Evolutionary conservation across 352 stramenopile species (phyloP).

Genomic region (Aphanomyces stellatus): DNA sequence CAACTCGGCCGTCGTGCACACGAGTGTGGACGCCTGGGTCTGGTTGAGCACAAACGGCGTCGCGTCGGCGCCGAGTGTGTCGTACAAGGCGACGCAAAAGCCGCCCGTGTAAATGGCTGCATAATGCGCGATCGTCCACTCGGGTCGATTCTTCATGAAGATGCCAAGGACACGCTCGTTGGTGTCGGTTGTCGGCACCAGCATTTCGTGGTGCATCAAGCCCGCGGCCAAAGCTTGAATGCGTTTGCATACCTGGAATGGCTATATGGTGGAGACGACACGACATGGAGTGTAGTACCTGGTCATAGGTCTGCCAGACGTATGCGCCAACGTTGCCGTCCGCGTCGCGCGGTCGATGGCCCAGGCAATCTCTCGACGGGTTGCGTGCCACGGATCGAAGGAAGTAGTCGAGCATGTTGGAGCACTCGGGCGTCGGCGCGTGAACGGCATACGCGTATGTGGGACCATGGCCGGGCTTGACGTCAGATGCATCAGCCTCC

Average conservation of each 20-base stretch:
- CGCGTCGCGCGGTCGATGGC: conserved; percentile 17
- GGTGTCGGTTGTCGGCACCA: conserved; percentile 27
- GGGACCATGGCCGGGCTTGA: not conserved
- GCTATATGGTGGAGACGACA: too few species aligned
- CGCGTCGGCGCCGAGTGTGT: conserved; percentile 61
- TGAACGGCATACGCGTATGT: not conserved
- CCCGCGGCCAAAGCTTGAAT: conserved; percentile 32
- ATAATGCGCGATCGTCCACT: conserved; percentile 77
- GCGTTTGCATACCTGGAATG: conserved; percentile 30
- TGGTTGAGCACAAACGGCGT: conserved; percentile 66
- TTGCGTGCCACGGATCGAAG: not conserved
- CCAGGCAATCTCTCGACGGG: not conserved
- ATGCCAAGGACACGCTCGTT: conserved; percentile 81
- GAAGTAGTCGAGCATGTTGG: conserved; percentile 3
- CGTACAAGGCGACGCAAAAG: conserved; percentile 59
- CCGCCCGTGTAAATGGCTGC: conserved; percentile 49
- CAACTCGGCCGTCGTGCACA: conserved; percentile 54
- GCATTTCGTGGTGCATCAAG: conserved; percentile 37
- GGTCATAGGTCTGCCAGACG: conserved; percentile 45
- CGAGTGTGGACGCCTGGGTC: conserved; percentile 52
- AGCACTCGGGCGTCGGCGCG: not conserved
- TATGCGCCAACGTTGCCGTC: conserved; percentile 28
- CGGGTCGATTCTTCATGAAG: conserved; percentile 95
- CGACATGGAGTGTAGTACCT: too few species aligned
- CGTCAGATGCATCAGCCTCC: too few species aligned